Evolutionary conservation across 352 stramenopile genomes (phyloP), one percentile per base, ranked within the genome.

Genomic region (Pythium chondricola): DNA sequence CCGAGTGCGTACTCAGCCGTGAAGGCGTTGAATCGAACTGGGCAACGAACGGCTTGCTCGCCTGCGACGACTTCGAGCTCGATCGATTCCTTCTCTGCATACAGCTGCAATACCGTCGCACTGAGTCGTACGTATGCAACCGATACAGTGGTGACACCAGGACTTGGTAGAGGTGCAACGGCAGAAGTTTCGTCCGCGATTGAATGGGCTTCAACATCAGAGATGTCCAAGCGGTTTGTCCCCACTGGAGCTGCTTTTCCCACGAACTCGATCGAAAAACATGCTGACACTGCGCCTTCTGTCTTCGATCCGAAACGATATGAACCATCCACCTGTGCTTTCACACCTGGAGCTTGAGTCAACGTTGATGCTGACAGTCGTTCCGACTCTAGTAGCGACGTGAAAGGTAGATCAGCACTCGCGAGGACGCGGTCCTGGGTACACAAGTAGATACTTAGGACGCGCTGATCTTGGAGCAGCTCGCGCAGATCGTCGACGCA

Each of bases 391-490:
- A 83, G 31, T 24, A 88, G 31, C 10, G 51, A 24, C 0, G 27
- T 40, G 14, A 88, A 45, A 2, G 72, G 61, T n/a, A 90, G 52
- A n/a, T 87, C 68, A 1, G 80, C 67, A 25, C 69, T 72, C 9
- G 68, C 67, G 11, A 93, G 47, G 9, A 93, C 70, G 9, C 53
- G 53, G 27, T 85, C 79, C 18, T 85, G 63, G 0, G 76, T 87
- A 42, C 82, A 93, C 43, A 91, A 45, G 54, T 85, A 93, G 22
- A 93, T 59, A 2, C 64, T 65, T 1, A 90, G 45, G 1, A 17
- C 53, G 4, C 56, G 52, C 7, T 67, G 47, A 5, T 20, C 33
- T 8, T 64, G 37, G 4, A 87, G 52, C 45, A 74, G 82, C 1
- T 46, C 58, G 2, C 10, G 35, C 18, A 93, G 36, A 26, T 89